Evolutionary conservation across 2,329 filamentous ascomycete genomes (phyloP).

Genomic region (Sporothrix sp.): DNA sequence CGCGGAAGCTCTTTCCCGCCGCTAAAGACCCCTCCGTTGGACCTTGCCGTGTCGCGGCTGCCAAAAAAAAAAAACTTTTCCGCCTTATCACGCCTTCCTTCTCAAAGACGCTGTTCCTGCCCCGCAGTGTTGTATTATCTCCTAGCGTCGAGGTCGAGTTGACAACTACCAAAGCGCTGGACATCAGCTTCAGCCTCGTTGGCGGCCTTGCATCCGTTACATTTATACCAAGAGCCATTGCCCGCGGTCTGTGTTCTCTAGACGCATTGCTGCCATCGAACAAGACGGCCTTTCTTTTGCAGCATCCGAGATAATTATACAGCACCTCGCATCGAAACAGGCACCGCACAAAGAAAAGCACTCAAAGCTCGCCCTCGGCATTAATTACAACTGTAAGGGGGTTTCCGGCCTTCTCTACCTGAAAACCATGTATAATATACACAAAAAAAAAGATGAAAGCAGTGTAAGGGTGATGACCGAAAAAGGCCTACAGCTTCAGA

Average conservation of each 20-base stretch:
- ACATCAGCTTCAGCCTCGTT: neutral
- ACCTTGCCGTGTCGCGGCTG: neutral
- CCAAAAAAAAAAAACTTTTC: neutral
- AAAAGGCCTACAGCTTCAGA: no score
- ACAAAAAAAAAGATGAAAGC: neutral
- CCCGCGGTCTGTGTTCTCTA: no score
- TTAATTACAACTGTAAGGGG: conserved; percentile 13
- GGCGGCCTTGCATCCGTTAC: no score
- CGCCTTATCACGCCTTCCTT: neutral
- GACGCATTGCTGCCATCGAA: no score
- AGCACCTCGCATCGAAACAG: no score
- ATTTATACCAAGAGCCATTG: no score
- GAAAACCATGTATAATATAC: neutral
- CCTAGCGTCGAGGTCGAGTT: no score
- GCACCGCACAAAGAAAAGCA: conserved; percentile 4
- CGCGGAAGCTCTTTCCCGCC: conserved; percentile 1
- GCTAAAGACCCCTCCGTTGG: conserved; percentile 2
- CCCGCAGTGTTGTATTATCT: neutral
- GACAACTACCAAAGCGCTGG: neutral
- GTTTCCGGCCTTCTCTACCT: neutral
- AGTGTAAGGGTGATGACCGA: neutral
- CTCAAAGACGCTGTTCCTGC: neutral
- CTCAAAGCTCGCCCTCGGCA: neutral
- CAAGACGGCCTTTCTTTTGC: no score
- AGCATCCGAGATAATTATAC: no score